Base-by-base conservation (phyloP, 2,329 filamentous ascomycete genomes). In the Drechslerella coelobrocha region DNA sequence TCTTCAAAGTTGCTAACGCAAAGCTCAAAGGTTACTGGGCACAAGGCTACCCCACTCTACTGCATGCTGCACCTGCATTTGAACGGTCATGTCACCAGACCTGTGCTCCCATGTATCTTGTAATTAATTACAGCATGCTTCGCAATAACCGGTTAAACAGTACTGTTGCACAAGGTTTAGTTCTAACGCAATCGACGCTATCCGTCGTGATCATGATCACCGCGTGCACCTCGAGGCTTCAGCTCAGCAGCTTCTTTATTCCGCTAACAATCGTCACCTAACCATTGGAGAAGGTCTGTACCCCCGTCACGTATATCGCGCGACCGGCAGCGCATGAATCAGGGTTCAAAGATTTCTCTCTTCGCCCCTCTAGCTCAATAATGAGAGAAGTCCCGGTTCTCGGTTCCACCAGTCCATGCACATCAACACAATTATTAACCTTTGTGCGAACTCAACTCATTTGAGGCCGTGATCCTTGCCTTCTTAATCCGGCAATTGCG, bases 281-380 rank as follows among this genome's bases (percentile, higher is more conserved):
- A 71, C 66, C 47, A 59, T 71, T 71, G 52, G 23, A 71, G 66
- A 62, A 71, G 66, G 66, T 71, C 37, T 59, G 39, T 53, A 19
- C 8, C 47, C 19, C n/a, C 7, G 9, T 41, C 37, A 41, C 9
- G 9, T 17, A 6, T 41, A 41, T 17, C 5, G n/a, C n/a, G 37
- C 7, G 47, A 51, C 6, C 2, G 12, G 47, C 19, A 5, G n/a
- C 12, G 7, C 27, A 9, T 19, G 23, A 8, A 27, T 24, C 23
- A 27, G 17, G 24, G n/a, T 51, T 2, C 47, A 19, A 31, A 12
- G 12, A 8, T 19, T 10, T 17, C 14, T 45, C 9, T 17, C 14
- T 21, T 45, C 10, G 41, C 41, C 17, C 14, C 41, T 45, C 14
- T 45, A 2, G 4, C 5, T 9, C 8, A 8, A 8, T 45, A 14